Conservation (phyloP, 495 filamentous ascomycete species). For the Penicillium cosmopolitanum region DNA sequence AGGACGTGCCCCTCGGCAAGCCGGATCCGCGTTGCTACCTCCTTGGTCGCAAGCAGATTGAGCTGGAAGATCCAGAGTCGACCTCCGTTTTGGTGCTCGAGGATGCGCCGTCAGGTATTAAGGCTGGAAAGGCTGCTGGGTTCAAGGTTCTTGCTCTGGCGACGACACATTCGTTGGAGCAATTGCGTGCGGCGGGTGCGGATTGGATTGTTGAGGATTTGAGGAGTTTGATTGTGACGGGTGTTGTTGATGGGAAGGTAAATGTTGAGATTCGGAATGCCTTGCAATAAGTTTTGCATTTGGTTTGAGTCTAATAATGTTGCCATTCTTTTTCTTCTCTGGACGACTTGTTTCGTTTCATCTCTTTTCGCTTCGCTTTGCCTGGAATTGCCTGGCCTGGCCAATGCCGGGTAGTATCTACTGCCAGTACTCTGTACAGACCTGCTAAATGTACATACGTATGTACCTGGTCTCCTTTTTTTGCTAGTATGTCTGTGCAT, state of each 20-base stretch:
- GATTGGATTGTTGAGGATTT: conserved; percentile 90
- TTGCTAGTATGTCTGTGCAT: no score
- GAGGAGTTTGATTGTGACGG: conserved; percentile 65
- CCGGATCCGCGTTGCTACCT: conserved; percentile 82
- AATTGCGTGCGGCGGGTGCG: conserved; percentile 72
- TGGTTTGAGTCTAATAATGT: not conserved
- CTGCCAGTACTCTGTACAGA: not conserved
- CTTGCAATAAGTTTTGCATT: conserved; percentile 35
- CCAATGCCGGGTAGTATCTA: not conserved
- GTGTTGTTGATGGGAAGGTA: conserved; percentile 54
- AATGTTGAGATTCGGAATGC: conserved; percentile 56
- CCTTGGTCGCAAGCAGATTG: conserved; percentile 68
- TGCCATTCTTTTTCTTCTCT: not conserved
- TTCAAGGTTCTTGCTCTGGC: conserved; percentile 87
- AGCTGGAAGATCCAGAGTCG: conserved; percentile 52
- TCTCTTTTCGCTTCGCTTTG: not conserved
- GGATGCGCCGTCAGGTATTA: conserved; percentile 91
- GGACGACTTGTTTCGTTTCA: not conserved
- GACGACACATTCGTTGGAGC: conserved; percentile 77
- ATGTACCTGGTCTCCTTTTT: no score
- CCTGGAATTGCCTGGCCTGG: not conserved
- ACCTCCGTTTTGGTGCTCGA: conserved; percentile 75
- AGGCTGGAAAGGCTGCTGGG: conserved; percentile 83
- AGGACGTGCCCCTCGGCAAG: conserved; percentile 85
- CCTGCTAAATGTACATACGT: not conserved